A percentile compares a stretch with the other conserved stretches of the same genome.
These are phyloP conservation scores for Cordyceps militaris DNA, from an alignment of 2,329 filamentous ascomycete species.

Conservation along the genomic window DNA sequence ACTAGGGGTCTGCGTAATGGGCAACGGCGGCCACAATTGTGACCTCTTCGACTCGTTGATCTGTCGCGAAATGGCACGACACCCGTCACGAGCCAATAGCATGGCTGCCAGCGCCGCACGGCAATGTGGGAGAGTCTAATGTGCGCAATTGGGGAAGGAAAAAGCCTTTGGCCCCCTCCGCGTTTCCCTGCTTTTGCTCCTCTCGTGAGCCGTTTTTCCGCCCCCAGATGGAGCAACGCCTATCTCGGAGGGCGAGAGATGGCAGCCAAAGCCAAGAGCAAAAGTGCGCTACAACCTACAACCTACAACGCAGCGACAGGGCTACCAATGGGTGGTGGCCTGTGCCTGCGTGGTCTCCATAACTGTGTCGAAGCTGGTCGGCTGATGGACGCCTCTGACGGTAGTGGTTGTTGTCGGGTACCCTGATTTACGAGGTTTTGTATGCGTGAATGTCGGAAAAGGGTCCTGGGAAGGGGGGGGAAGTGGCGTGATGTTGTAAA, in stretches of 20 bases:
- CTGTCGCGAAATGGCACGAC: neutral
- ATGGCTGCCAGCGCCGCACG: neutral
- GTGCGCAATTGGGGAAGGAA: neutral
- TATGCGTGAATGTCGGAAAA: neutral
- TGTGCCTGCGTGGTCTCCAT: neutral
- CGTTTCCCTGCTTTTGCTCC: neutral
- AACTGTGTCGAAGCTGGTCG: neutral
- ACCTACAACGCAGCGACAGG: neutral
- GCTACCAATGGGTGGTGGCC: neutral
- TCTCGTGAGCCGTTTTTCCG: neutral
- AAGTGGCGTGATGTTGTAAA: neutral
- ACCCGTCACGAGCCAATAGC: neutral
- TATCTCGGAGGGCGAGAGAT: neutral
- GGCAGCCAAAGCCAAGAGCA: neutral
- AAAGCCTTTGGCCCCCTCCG: neutral
- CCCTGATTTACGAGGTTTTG: neutral
- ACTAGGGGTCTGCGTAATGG: neutral
- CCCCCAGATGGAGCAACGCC: neutral
- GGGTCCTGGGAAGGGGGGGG: neutral
- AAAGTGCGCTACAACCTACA: too few relatives aligned
- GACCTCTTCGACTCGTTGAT: neutral
- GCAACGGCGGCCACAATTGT: conserved; percentile 6
- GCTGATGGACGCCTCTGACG: conserved; percentile 9
- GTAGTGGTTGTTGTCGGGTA: neutral
- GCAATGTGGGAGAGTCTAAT: neutral